Base-by-base conservation (phyloP, 371 early-diverging fungal species). In the Mortierella polycephala region DNA sequence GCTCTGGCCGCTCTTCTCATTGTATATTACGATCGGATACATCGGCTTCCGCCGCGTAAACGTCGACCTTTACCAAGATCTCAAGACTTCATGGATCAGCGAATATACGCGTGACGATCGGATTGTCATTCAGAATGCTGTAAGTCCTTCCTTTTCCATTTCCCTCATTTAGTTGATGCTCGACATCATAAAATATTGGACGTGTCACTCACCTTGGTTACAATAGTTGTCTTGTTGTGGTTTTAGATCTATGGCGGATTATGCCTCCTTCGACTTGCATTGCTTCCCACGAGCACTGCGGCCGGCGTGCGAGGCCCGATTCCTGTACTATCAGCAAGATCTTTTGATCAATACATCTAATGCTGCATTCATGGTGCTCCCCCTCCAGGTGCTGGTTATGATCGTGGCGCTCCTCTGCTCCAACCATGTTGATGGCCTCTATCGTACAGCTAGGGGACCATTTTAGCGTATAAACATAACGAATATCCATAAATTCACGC, bases 221-320 rank as follows among this genome's bases (percentile, higher is more conserved):
- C 10, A 0, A 13, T 57, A 87, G 86, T 68, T 89, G 13, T 86
- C 86, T 46, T 89, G 89, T 57, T 89, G 89, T 59, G 89, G 89
- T 3, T 88, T 85, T 74, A 84, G 87, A 46, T 74, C 81, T 3
- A 79, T 85, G 39, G 69, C 83, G 0, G 89, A 89, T 59, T 87
- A 83, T 40, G 87, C 88, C 23, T 86, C 88, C 41, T 69, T 83
- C 51, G 88, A 88, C 47, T 81, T 86, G 63, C 82, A 85, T 44
- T 89, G 89, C 45, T 89, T 85, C 67, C 89, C 89, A 13, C 83
- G 89, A 7, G 87, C 88, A 1, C 69, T 87, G 0, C 64, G 86
- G 6, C 88, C 88, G 3, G 81, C 86, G 1, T 89, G 89, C 60
- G 83, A 84, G 60, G 73, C 69, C 67, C 83, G 83, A 44, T 86